A percentile compares a stretch with the other conserved stretches of the same genome.
Evolutionary conservation across 208 protist genomes (phyloP).

Genomic region (Leishmania gerbilli): DNA sequence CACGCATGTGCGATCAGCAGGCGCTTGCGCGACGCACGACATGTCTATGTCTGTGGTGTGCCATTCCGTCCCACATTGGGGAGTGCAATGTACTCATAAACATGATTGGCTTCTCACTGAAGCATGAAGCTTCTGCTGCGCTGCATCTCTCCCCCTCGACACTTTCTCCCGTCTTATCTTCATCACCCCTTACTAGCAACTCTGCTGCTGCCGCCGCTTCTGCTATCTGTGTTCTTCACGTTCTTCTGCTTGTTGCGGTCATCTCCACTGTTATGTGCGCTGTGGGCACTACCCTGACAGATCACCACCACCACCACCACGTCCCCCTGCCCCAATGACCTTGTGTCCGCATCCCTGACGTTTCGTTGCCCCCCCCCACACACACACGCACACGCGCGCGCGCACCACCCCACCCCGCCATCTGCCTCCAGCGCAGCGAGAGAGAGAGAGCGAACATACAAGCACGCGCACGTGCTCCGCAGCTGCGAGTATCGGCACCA

Average conservation of each 20-base stretch:
- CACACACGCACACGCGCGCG: not conserved
- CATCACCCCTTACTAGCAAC: not conserved
- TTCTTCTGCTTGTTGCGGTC: no score
- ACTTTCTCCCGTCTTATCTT: not conserved
- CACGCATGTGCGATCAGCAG: not conserved
- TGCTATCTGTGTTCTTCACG: no score
- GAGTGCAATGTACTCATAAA: not conserved
- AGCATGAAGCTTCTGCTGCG: not conserved
- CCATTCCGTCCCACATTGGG: not conserved
- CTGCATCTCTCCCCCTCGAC: not conserved
- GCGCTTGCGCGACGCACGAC: not conserved
- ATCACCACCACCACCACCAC: not conserved
- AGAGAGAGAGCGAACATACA: not conserved
- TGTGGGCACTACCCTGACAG: no score
- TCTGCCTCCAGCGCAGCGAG: not conserved
- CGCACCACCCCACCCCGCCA: not conserved
- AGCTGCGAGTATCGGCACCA: not conserved
- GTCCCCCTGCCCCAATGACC: not conserved
- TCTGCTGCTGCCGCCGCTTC: not conserved
- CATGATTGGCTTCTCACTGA: not conserved
- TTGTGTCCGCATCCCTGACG: not conserved
- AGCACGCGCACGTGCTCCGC: not conserved
- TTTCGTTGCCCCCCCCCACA: not conserved
- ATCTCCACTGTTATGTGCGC: no score
- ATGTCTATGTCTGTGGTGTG: not conserved